These are phyloP conservation scores for Ganoderma meredithae DNA, from an alignment of 1,284 basidiomycete genomes.

Conservation along the genomic window DNA sequence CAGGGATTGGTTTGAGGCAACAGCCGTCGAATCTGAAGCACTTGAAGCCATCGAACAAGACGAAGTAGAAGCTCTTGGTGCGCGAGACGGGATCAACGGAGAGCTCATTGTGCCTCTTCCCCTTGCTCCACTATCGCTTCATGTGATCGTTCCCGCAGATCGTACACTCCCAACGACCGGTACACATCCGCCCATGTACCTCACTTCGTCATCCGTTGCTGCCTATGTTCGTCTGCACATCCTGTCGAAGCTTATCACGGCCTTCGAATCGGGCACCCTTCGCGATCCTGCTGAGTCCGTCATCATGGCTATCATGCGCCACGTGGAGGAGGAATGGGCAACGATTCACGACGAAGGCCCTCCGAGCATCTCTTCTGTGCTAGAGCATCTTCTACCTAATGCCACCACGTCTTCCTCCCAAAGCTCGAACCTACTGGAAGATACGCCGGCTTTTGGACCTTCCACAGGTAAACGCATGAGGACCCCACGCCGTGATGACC, in stretches of 20 bases:
- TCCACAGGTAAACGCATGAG: constrained; percentile 29
- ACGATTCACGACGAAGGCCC: constrained; percentile 71
- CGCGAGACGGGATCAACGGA: constrained; percentile 49
- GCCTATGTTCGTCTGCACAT: constrained; percentile 89
- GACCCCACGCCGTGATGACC: constrained; percentile 46
- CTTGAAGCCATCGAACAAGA: constrained; percentile 55
- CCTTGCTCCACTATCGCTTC: constrained; percentile 69
- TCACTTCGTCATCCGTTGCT: constrained; percentile 76
- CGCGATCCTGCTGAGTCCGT: constrained; percentile 76
- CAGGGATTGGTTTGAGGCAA: constrained; percentile 41
- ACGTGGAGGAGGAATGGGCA: constrained; percentile 77
- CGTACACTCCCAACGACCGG: constrained; percentile 58
- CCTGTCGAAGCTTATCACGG: constrained; percentile 66
- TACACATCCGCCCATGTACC: constrained; percentile 75
- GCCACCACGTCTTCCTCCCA: not conserved
- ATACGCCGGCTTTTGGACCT: not conserved
- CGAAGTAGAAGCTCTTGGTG: constrained; percentile 78
- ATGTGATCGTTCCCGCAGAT: constrained; percentile 65
- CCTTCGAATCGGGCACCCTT: constrained; percentile 62
- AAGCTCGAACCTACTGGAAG: not conserved
- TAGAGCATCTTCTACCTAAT: constrained; percentile 66
- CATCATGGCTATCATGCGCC: constrained; percentile 77
- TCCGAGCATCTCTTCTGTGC: constrained; percentile 73
- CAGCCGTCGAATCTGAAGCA: constrained; percentile 31
- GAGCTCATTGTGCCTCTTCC: constrained; percentile 70